Evolutionary conservation across 768 basidiomycete genomes (phyloP), one percentile per base, ranked within the genome.

Genomic region (Roridomyces roridus): DNA sequence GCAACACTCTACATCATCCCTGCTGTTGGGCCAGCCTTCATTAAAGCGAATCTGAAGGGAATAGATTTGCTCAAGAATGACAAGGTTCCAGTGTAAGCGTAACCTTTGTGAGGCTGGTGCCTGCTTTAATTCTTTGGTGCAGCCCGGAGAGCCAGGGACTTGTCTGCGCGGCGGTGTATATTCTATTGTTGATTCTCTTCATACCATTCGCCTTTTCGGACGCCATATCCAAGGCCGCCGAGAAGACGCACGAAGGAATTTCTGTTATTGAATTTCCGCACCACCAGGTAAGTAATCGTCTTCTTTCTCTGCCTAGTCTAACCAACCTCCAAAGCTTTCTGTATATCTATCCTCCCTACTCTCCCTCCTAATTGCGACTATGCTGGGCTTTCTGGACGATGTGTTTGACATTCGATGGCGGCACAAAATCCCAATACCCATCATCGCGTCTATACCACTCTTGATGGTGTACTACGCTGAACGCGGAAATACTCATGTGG

Each of bases 351-450:
- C 97, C 0, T 93, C 94, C 9, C 68, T 99, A 7, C 81, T 99
- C n/a, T 95, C 92, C 0, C 79, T 99, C 34, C 76, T 98, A 29
- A 92, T 93, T 39, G 96, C 97, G 0, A 96, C 95, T 0, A 80
- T 98, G 57, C 85, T 99, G 8, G 97, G 97, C 28, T 96, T 99
- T 69, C 79, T 98, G 41, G 97, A 99, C 67, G 97, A 99, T 72
- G 84, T 98, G 5, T 99, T 98, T 64, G 97, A 99, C 70, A 98
- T 99, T 63, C 87, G 97, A 17, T 99, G 97, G 97, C 77, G 97
- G 54, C 94, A 98, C 74, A 99, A 99, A 71, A 76, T 99, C 12
- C 97, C 97, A 0, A 96, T 99, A 50, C 97, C 97, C 0, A 85
- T 99, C 68, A 91, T 99, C 59, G 96, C 94, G 0, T 92, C 92